Conservation (phyloP, 179 eudicot species). For the Silene coronaria region DNA sequence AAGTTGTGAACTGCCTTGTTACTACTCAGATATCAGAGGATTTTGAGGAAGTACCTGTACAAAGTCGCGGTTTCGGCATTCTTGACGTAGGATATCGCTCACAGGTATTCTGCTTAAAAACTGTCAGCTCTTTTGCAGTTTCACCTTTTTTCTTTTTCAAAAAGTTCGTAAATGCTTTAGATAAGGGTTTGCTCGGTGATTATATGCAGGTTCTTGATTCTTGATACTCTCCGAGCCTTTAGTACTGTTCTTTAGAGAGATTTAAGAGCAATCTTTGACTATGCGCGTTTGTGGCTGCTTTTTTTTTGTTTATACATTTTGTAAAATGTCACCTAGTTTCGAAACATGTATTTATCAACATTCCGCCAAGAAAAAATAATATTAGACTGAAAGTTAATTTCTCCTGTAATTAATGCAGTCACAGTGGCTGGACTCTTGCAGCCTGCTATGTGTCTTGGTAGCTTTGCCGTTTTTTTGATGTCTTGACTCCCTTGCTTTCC, state of each 20-base stretch:
- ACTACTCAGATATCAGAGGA: slow-evolving; percentile 67
- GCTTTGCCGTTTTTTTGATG: too few relatives aligned
- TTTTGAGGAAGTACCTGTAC: slow-evolving; percentile 85
- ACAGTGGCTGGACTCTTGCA: not conserved
- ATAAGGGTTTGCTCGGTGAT: not conserved
- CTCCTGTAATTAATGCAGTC: not conserved
- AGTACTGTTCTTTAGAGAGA: not conserved
- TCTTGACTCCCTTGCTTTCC: not conserved
- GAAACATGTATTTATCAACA: not conserved
- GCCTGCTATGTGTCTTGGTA: too few relatives aligned
- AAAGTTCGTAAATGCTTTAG: not conserved
- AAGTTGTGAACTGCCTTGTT: slow-evolving; percentile 5
- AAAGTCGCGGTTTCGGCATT: slow-evolving; percentile 97
- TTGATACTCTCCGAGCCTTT: not conserved
- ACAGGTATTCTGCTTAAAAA: slow-evolving; percentile 38
- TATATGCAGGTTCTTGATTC: slow-evolving; percentile 11
- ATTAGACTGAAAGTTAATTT: too few relatives aligned
- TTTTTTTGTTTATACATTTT: not conserved
- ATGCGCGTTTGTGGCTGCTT: not conserved
- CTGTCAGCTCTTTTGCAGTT: slow-evolving; percentile 2
- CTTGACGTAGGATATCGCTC: slow-evolving; percentile 95
- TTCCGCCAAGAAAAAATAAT: too few relatives aligned
- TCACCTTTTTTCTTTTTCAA: not conserved
- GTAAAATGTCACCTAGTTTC: not conserved
- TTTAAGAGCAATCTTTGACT: not conserved